A percentile compares a stretch with the other conserved stretches of the same genome.
Conservation (phyloP, 371 early-diverging fungal species). For the Haplosporangium sp. region DNA sequence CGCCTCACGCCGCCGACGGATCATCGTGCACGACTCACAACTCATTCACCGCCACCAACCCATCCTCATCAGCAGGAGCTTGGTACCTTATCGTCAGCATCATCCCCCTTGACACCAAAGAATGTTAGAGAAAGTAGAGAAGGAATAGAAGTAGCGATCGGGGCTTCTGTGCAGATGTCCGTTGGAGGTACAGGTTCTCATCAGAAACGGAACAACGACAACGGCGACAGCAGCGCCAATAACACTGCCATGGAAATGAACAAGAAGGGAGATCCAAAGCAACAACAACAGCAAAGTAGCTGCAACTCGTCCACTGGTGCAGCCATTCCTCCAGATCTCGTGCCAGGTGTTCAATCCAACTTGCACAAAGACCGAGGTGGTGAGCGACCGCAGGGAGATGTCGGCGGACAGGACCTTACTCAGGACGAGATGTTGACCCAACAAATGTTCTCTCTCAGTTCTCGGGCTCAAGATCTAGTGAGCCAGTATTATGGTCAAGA, state of each 20-base stretch:
- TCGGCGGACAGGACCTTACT: slow-evolving; percentile 1
- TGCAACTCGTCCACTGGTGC: slow-evolving; percentile 5
- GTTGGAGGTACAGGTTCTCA: slow-evolving; percentile 10
- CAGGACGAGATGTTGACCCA: slow-evolving; percentile 26
- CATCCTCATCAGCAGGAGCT: slow-evolving; percentile 15
- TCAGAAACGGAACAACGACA: background rate
- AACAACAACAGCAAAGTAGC: background rate
- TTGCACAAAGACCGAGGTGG: slow-evolving; percentile 9
- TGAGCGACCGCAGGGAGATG: slow-evolving; percentile 11
- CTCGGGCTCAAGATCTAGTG: slow-evolving; percentile 13
- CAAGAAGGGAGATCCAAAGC: too few species aligned
- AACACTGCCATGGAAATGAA: too few species aligned
- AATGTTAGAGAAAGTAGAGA: background rate
- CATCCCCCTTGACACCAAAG: background rate
- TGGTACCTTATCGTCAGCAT: background rate
- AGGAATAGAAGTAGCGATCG: background rate
- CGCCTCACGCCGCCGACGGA: slow-evolving; percentile 11
- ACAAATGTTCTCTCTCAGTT: slow-evolving; percentile 19
- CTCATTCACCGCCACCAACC: slow-evolving; percentile 30
- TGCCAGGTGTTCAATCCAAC: slow-evolving; percentile 36
- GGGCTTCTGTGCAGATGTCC: background rate
- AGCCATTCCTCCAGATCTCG: slow-evolving; percentile 25
- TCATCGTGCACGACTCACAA: slow-evolving; percentile 37
- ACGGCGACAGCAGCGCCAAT: background rate
- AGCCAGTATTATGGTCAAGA: slow-evolving; percentile 14